phyloP scores from a whole-genome alignment of 73 alveolate species.

The Paramecium pentaurelia region DNA sequence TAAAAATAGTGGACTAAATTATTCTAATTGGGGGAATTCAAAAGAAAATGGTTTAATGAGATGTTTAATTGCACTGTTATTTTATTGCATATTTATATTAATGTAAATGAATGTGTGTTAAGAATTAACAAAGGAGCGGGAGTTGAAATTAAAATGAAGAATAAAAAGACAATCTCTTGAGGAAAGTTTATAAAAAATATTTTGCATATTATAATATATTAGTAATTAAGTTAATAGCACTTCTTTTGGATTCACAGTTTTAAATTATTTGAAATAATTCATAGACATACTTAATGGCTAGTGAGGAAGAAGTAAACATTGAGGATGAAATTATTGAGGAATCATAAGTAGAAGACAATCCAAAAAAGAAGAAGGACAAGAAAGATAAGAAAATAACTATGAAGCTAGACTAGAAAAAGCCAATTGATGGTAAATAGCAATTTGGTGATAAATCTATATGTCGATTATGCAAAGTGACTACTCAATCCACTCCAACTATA shows the following conservation, averaged over 20 bases:
- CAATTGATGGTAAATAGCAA: slow-evolving; percentile 45
- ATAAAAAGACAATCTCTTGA: neutral
- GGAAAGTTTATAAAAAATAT: neutral
- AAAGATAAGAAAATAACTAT: neutral
- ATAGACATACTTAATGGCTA: slow-evolving; percentile 9
- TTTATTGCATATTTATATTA: neutral
- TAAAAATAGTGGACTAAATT: neutral
- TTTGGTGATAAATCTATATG: slow-evolving; percentile 43
- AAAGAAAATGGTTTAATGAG: slow-evolving; percentile 29
- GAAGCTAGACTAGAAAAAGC: slow-evolving; percentile 27
- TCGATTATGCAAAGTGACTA: slow-evolving; percentile 29
- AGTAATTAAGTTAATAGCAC: slow-evolving; percentile 26
- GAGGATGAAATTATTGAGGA: slow-evolving; percentile 8
- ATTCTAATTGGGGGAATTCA: slow-evolving; percentile 5
- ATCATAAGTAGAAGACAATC: neutral
- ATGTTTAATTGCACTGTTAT: slow-evolving; percentile 10
- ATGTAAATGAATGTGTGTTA: neutral
- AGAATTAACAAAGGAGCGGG: neutral
- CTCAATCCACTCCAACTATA: neutral
- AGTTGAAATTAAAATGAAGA: neutral
- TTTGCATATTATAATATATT: slow-evolving; percentile 3
- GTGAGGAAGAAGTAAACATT: neutral
- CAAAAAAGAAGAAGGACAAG: slow-evolving; percentile 4
- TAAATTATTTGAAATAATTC: slow-evolving; percentile 35
- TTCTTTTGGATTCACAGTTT: slow-evolving; percentile 36